Evolutionary conservation across 257 asterid genomes (phyloP), one percentile per base, ranked within the genome.

Genomic region (Lycium barbarum): DNA sequence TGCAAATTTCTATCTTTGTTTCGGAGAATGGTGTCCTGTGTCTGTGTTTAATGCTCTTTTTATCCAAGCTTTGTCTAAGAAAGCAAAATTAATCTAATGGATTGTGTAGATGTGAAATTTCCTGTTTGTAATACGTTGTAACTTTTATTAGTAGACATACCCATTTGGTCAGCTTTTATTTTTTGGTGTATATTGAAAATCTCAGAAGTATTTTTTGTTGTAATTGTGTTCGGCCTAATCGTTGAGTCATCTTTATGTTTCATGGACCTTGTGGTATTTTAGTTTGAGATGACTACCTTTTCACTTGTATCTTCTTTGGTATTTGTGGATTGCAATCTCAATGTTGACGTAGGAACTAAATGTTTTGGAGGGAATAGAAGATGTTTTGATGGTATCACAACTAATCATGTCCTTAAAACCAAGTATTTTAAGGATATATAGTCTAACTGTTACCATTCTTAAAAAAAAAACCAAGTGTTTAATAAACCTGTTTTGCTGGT

Each of bases 141-240:
- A 73, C 59, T 73, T 73, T n/a, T 33, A 33, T 65, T 33, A 65
- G 45, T 18, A 26, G 72, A 33, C 26, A 65, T 65, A 65, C 38
- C 18, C 4, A 67, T 67, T 67, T 13, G 74, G 47, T 35, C 47
- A 35, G 11, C 10, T 67, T 35, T 35, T 5, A 67, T 67, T 67
- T 66, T 67, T 33, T 67, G 74, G 74, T 67, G 72, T 38, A 67
- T 33, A 35, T 67, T 66, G 73, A 13, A 66, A 6, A 66, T 66
- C n/a, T 13, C 9, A 66, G 73, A 33, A 35, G 73, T n/a, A 66
- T 12, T 7, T 66, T 12, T 6, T 33, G 45, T 45, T 35, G 73
- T 33, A 66, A 61, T 63, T 0, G 36, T 22, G 70, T 22, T 63
- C 2, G 38, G 70, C 45, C 18, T 36, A n/a, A 67, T 35, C 20